These are phyloP conservation scores for Macaranga tanarius DNA, from an alignment of 441 rosid genomes.

Conservation along the genomic window DNA sequence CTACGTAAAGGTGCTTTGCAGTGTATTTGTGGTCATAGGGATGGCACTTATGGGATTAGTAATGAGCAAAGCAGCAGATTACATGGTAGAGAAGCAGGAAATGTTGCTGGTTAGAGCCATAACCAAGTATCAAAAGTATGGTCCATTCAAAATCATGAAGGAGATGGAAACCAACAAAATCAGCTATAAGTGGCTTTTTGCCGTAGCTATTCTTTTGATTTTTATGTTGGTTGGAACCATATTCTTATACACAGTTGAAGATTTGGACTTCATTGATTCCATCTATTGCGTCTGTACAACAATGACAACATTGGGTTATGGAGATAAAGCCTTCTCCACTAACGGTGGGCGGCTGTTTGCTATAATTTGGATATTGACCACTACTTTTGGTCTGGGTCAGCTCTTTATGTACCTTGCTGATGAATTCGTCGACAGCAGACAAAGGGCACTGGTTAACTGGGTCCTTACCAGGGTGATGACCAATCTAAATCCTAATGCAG, in stretches of 20 bases:
- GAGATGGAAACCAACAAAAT: constrained; percentile 43
- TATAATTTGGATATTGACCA: constrained; percentile 53
- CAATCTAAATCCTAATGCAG: constrained; percentile 55
- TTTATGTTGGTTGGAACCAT: constrained; percentile 43
- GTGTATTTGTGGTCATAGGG: constrained; percentile 61
- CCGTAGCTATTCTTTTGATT: constrained; percentile 32
- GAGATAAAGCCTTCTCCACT: constrained; percentile 59
- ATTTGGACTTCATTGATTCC: constrained; percentile 41
- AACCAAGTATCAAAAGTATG: constrained; percentile 36
- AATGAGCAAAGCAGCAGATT: constrained; percentile 59
- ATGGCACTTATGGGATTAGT: constrained; percentile 56
- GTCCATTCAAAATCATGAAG: constrained; percentile 39
- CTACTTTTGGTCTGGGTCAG: constrained; percentile 60
- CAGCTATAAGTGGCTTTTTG: constrained; percentile 46
- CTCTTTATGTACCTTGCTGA: constrained; percentile 56
- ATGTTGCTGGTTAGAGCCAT: constrained; percentile 50
- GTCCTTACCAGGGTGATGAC: constrained; percentile 53
- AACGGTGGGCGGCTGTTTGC: constrained; percentile 53
- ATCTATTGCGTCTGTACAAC: constrained; percentile 71
- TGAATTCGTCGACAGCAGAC: constrained; percentile 50
- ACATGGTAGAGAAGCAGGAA: constrained; percentile 73
- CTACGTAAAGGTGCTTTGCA: constrained; percentile 48
- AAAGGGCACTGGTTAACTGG: constrained; percentile 53
- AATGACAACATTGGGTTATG: constrained; percentile 68
- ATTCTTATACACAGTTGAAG: constrained; percentile 42